Percentiles rank a stretch among this genome's conserved stretches.
phyloP scores from a whole-genome alignment of 352 stramenopile species.

The Lagenidium giganteum region DNA sequence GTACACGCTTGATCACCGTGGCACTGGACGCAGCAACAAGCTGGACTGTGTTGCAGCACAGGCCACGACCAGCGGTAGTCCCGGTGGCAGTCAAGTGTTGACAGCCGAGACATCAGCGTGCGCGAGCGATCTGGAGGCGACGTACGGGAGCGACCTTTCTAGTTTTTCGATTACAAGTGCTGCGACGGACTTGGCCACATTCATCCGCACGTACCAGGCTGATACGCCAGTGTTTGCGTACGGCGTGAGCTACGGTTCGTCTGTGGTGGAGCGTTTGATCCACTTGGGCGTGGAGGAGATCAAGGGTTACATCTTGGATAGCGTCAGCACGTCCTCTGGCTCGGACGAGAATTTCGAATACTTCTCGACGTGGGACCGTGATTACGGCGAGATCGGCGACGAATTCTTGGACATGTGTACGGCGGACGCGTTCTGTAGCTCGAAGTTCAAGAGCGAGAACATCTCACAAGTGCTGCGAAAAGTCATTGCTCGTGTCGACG shows the following conservation, averaged over 20 bases:
- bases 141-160: conserved; percentile 13
- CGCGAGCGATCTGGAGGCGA: conserved; percentile 16
- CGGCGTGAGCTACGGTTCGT: conserved; percentile 63
- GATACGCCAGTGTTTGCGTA: conserved; percentile 51
- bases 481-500: no score
- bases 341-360: conserved; percentile 16
- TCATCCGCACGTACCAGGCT: conserved; percentile 42
- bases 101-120: conserved; percentile 13
- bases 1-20: conserved; percentile 29
- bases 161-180: conserved; percentile 65
- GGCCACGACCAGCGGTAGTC: conserved; percentile 10
- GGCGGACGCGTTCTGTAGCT: conserved; percentile 9
- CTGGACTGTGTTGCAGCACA: conserved; percentile 20
- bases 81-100: conserved; percentile 5
- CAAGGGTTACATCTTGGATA: conserved; percentile 58
- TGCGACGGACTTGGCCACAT: conserved; percentile 45
- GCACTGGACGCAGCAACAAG: conserved; percentile 20
- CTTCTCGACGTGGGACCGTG: conserved; percentile 20
- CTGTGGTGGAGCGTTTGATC: conserved; percentile 57
- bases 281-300: conserved; percentile 42
- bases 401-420: conserved; percentile 17
- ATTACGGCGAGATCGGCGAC: conserved; percentile 13
- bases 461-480: no score
- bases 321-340: conserved; percentile 28
- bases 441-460: conserved; percentile 15